Base-by-base conservation (phyloP, 2,329 filamentous ascomycete genomes). In the Aspergillus alliaceus region DNA sequence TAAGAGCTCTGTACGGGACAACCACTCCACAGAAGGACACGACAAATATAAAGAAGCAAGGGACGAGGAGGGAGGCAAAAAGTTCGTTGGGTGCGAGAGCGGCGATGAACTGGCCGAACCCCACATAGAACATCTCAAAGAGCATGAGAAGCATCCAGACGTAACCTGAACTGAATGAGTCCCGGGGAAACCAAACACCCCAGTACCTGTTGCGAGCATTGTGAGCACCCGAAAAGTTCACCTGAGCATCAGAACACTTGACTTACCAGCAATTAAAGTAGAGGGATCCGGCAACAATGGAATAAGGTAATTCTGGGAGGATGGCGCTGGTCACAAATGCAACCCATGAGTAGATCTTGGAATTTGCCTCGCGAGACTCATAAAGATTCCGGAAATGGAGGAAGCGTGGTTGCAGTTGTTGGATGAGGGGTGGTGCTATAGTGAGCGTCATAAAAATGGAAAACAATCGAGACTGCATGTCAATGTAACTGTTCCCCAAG, bases 331-430 rank as follows among this genome's bases (percentile, higher is more conserved):
- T 86, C 0, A 84, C 82, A 73, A 89, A 90, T 0, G 89, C 87
- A 14, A 83, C 74, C 89, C 90, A 92, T 1, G 84, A 87, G 74
- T 93, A 95, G 25, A 91, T 91, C 71, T 91, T 91, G 15, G 88
- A 85, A n/a, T 84, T 90, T 49, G 86, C 83, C 71, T 95, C 90
- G 5, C 90, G 83, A 1, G 82, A 85, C 69, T 88, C 77, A 75
- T 90, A 95, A 25, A 93, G 80, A 31, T 83, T 79, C 4, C 89
- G 82, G 44, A 85, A 83, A 57, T 83, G 78, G 51, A 91, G 76
- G 69, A 89, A 92, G 5, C 84, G 83, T 0, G 90, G 90, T 66
- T 93, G 88, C 0, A 93, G 79, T 64, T 93, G 89, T 65, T 92
- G 88, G 57, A 93, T 90, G 1, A 93, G 77, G 0, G 88, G 87